phyloP scores from a whole-genome alignment of 2,329 filamentous ascomycete genomes.

The Elsinoe arachidis region DNA sequence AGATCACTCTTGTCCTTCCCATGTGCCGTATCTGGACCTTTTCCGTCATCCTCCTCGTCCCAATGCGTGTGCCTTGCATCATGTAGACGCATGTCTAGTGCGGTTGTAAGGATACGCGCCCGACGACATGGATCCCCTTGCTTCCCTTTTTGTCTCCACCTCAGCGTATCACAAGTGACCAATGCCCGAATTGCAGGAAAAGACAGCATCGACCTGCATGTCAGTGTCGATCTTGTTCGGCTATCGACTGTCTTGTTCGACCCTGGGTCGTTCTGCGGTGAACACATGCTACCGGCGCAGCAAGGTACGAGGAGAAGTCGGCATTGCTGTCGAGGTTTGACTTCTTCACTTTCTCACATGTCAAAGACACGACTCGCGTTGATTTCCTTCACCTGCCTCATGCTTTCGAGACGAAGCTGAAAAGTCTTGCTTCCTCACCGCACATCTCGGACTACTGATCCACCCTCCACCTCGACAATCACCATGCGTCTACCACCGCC shows the following conservation, averaged over 20 bases:
- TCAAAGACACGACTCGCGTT: neutral
- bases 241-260: neutral
- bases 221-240: slow-evolving; percentile 5
- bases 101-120: neutral
- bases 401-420: neutral
- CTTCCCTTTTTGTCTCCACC: neutral
- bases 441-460: neutral
- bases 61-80: slow-evolving; percentile 7
- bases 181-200: neutral
- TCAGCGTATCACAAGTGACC: neutral
- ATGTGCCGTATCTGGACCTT: neutral
- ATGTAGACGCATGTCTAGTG: neutral
- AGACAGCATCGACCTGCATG: neutral
- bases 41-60: neutral
- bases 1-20: neutral
- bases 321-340: neutral
- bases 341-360: neutral
- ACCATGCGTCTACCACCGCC: slow-evolving; percentile 20
- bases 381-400: neutral
- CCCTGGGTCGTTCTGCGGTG: neutral
- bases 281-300: neutral
- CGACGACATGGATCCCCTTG: slow-evolving; percentile 1
- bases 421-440: neutral
- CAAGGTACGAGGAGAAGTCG: neutral
- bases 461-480: neutral